Conservation (phyloP, 2,329 filamentous ascomycete species). For the Exophiala xenobiotica region DNA sequence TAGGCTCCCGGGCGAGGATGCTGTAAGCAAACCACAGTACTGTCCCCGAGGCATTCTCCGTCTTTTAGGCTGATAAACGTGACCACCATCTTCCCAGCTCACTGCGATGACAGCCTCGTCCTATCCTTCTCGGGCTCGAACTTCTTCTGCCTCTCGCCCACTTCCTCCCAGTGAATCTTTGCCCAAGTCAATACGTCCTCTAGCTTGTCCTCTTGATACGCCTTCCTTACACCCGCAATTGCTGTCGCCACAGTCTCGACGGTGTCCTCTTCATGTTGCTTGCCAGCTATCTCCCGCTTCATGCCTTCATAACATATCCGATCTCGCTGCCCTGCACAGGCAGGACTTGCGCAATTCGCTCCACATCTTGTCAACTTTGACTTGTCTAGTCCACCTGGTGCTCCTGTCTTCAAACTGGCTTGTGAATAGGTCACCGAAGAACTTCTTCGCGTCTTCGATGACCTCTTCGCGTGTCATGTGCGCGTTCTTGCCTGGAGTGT, state of each 20-base stretch:
- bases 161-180: neutral
- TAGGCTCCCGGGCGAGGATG: too few relatives aligned
- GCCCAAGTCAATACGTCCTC: neutral
- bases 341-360: neutral
- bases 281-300: conserved; percentile 2
- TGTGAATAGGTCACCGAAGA: conserved; percentile 10
- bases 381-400: neutral
- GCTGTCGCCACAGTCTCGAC: too few relatives aligned
- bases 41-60: too few relatives aligned
- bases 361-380: neutral
- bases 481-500: neutral
- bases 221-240: neutral
- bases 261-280: too few relatives aligned
- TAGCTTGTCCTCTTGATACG: neutral
- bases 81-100: neutral
- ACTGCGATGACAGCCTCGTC: neutral
- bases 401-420: neutral
- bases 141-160: neutral
- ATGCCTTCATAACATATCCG: conserved; percentile 4
- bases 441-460: conserved; percentile 11
- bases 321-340: neutral
- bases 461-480: neutral
- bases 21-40: too few relatives aligned
- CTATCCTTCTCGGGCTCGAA: neutral
- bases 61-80: too few relatives aligned